Base-by-base conservation (phyloP, 2,329 filamentous ascomycete genomes). In the Davidsoniella eucalypti region DNA sequence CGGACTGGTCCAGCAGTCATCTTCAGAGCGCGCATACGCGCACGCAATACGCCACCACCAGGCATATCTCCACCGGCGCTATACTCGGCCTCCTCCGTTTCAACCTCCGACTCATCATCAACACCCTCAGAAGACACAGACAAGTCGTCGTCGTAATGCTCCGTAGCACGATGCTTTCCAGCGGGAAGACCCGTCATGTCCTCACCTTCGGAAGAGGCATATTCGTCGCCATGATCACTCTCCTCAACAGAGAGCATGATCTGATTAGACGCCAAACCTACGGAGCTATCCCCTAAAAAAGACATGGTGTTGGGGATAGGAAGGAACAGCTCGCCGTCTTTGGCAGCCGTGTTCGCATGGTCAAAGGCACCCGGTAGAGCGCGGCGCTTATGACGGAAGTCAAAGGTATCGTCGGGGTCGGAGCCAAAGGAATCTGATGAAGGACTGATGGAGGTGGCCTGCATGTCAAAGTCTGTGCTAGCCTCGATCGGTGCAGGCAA, bases 271-370 rank as follows among this genome's bases (percentile, higher is more conserved):
- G 73, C 71, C 67, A 80, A 83, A 83, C 82, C 84, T 79, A 80
- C 82, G 79, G 83, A 88, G 80, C 84, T 80, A 72, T 81, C 75
- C 77, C 81, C 85, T 84, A 88, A 88, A 90, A 92, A 90, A 88
- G 84, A 85, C 76, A 78, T 71, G 29, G 41, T 6, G 8, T 16
- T 29, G n/a, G 67, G 60, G 49, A 75, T 68, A 18, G 78, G 75
- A 50, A 12, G 29, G 9, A 33, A 33, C 29, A 12, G 29, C 12
- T 33, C 29, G 9, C 29, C 29, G 29, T 33, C 12, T 12, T 33
- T 33, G 51, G 75, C 71, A 55, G 73, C 72, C 42, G 70, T 59
- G 36, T 69, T 69, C 26, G 69, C 68, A 46, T 75, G 71, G 50
- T 77, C 72, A 64, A 94, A 96, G 0, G 86, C 79, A 45, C 92